Conservation (phyloP, 805 yeast genomes). For the Tetrapisispora nanseiensis region DNA sequence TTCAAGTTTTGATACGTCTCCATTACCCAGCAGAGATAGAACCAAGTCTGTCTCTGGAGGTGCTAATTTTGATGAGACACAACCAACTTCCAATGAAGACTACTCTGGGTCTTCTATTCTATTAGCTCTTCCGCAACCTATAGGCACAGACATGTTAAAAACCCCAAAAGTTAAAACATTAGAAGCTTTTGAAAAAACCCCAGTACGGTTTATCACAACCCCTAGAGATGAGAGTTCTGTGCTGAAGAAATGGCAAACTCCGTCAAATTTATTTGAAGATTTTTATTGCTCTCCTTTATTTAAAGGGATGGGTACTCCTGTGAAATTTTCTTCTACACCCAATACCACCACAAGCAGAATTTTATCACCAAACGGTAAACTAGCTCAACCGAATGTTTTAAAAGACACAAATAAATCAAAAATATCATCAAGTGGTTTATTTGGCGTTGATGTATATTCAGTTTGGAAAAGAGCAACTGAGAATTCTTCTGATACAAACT, state of each 20-base stretch:
- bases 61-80: not conserved
- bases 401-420: slow-evolving; percentile 18
- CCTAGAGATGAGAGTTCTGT: slow-evolving; percentile 18
- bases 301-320: slow-evolving; percentile 18
- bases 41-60: not conserved
- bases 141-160: slow-evolving; percentile 10
- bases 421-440: slow-evolving; percentile 23
- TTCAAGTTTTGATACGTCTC: slow-evolving; percentile 26
- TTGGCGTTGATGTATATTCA: slow-evolving; percentile 30
- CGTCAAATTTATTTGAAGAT: slow-evolving; percentile 27
- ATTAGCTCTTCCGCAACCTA: not conserved
- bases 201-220: slow-evolving; percentile 15
- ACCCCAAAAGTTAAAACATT: slow-evolving; percentile 18
- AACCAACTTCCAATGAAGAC: slow-evolving; percentile 17
- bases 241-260: slow-evolving; percentile 26
- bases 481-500: not conserved
- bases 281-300: slow-evolving; percentile 26
- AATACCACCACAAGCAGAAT: slow-evolving; percentile 7
- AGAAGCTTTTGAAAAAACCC: slow-evolving; percentile 17
- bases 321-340: slow-evolving; percentile 12
- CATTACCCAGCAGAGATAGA: slow-evolving; percentile 6
- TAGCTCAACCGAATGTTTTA: not conserved
- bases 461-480: slow-evolving; percentile 29
- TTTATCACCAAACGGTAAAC: slow-evolving; percentile 4
- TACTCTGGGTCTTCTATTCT: slow-evolving; percentile 24